These are phyloP conservation scores for Kwoniella dendrophila DNA, from an alignment of 768 basidiomycete genomes.

Conservation along the genomic window DNA sequence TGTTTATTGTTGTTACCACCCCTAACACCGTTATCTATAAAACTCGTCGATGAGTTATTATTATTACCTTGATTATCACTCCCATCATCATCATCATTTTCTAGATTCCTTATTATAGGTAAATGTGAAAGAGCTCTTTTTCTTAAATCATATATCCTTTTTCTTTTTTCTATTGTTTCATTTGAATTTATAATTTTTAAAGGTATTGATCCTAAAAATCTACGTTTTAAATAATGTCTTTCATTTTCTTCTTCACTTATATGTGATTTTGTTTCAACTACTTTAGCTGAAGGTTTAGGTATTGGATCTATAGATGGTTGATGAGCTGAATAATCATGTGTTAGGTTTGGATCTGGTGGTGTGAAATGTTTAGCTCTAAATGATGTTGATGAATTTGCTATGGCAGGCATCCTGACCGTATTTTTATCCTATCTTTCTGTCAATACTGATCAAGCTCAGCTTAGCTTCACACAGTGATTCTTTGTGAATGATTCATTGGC, in stretches of 20 bases:
- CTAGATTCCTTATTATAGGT: not conserved
- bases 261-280: conserved; percentile 33
- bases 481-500: too few relatives aligned
- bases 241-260: conserved; percentile 24
- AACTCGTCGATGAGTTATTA: too few relatives aligned
- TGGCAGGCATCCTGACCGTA: conserved; percentile 6
- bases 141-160: conserved; percentile 26
- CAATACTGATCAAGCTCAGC: not conserved
- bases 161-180: conserved; percentile 31
- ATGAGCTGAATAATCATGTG: conserved; percentile 3
- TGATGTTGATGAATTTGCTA: conserved; percentile 8
- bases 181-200: conserved; percentile 38
- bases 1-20: not conserved
- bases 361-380: conserved; percentile 1
- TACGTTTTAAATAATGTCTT: conserved; percentile 35
- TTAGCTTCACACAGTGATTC: too few relatives aligned
- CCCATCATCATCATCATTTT: conserved; percentile 12
- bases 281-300: conserved; percentile 30
- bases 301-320: conserved; percentile 1
- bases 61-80: conserved; percentile 10
- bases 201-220: conserved; percentile 51
- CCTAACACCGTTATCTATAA: too few relatives aligned
- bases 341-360: conserved; percentile 6
- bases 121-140: conserved; percentile 17
- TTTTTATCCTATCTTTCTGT: too few relatives aligned